These are phyloP conservation scores for Coniferiporia sulphurascens DNA, from an alignment of 1,284 basidiomycete species.

Conservation along the genomic window DNA sequence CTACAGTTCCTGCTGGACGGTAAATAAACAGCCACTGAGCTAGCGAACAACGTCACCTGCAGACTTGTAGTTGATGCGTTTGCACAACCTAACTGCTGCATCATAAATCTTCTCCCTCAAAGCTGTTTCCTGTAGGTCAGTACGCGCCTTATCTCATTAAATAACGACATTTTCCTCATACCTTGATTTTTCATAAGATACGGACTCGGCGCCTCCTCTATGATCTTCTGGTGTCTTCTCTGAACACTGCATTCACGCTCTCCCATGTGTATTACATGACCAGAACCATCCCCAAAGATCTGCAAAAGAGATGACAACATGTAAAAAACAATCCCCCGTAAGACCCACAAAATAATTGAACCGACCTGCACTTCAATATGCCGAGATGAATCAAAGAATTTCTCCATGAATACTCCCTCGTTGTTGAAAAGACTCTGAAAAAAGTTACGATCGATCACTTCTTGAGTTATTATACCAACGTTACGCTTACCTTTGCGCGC, in stretches of 20 bases:
- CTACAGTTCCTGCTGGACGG: conserved; percentile 49
- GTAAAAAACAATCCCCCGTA: neutral
- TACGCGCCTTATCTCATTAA: neutral
- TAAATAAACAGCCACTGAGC: neutral
- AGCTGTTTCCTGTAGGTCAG: conserved; percentile 25
- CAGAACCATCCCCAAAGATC: conserved; percentile 62
- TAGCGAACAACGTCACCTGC: conserved; percentile 38
- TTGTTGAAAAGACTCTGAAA: conserved; percentile 38
- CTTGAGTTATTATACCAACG: conserved; percentile 8
- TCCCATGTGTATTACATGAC: conserved; percentile 58
- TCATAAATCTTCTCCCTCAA: conserved; percentile 44
- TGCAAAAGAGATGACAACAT: conserved; percentile 20
- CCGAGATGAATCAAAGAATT: conserved; percentile 48
- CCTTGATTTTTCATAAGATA: conserved; percentile 40
- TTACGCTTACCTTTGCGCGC: conserved; percentile 42
- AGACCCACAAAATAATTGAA: neutral
- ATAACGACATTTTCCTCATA: conserved; percentile 19
- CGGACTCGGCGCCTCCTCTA: conserved; percentile 64
- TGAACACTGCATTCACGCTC: conserved; percentile 72
- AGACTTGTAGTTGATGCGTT: conserved; percentile 50
- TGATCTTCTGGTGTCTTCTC: conserved; percentile 68
- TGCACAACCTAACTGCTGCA: conserved; percentile 48
- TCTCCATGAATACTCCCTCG: conserved; percentile 56
- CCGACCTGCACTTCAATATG: conserved; percentile 66
- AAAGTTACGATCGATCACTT: neutral